phyloP scores from a whole-genome alignment of 1,139 yeast species.

The Saccharomyces uvarum region DNA sequence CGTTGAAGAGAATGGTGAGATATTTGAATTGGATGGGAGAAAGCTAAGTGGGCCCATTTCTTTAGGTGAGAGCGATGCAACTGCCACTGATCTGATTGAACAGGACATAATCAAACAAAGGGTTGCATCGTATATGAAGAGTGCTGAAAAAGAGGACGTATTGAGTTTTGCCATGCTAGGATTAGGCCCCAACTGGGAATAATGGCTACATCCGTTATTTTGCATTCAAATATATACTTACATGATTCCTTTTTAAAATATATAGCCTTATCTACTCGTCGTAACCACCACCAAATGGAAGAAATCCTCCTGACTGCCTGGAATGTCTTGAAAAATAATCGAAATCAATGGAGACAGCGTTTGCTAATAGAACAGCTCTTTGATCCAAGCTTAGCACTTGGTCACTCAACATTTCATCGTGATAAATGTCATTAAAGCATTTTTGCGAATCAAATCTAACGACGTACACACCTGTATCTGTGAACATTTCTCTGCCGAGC shows the following conservation, averaged over 20 bases:
- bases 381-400: constrained; percentile 57
- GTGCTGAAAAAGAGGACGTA: constrained; percentile 51
- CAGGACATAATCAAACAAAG: constrained; percentile 46
- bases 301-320: constrained; percentile 40
- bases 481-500: constrained; percentile 79
- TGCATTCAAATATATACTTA: constrained; percentile 1
- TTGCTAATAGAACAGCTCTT: constrained; percentile 76
- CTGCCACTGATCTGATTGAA: constrained; percentile 43
- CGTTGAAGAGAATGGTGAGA: constrained; percentile 48
- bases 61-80: constrained; percentile 40
- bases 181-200: constrained; percentile 47
- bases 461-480: constrained; percentile 90
- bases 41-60: constrained; percentile 62
- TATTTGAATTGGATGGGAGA: constrained; percentile 87
- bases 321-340: constrained; percentile 92
- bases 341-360: constrained; percentile 86
- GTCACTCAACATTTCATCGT: constrained; percentile 18
- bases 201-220: constrained; percentile 5
- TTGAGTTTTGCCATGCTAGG: constrained; percentile 65
- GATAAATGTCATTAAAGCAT: constrained; percentile 25
- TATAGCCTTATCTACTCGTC: constrained; percentile 9
- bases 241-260: constrained; percentile 9
- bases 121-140: constrained; percentile 58
- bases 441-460: constrained; percentile 69
- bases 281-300: constrained; percentile 36